A percentile compares a stretch with the other conserved stretches of the same genome.
These are phyloP conservation scores for Mollisia scopiformis DNA, from an alignment of 2,329 filamentous ascomycete species.

Conservation along the genomic window DNA sequence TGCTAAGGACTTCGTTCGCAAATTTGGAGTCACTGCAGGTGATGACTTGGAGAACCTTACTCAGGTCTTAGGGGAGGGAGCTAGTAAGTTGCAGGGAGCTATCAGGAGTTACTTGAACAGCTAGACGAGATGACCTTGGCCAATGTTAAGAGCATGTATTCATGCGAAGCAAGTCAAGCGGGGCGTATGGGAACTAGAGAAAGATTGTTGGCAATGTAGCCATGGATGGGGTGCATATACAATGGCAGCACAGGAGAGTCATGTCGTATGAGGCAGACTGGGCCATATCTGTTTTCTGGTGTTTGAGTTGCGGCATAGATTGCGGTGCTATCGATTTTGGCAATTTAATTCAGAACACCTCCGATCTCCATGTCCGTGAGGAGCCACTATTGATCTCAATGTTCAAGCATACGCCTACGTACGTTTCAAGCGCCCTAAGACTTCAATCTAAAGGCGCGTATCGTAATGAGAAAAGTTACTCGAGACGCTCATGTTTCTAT, in stretches of 20 bases:
- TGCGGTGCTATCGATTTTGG: slow-evolving; percentile 16
- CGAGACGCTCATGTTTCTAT: neutral
- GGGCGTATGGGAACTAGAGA: slow-evolving; percentile 17
- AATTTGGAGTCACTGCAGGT: slow-evolving; percentile 92
- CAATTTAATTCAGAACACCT: neutral
- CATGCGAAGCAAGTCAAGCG: neutral
- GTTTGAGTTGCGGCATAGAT: slow-evolving; percentile 26
- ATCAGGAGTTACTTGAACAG: slow-evolving; percentile 67
- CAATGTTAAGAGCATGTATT: neutral
- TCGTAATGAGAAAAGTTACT: neutral
- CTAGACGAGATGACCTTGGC: slow-evolving; percentile 38
- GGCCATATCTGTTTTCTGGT: neutral
- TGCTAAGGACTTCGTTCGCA: slow-evolving; percentile 93
- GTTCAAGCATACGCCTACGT: neutral
- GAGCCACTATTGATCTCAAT: too few species aligned
- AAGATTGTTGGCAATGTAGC: neutral
- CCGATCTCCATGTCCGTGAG: neutral
- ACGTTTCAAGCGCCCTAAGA: too few species aligned
- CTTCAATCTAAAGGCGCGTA: neutral
- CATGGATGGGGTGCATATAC: neutral
- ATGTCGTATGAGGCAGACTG: neutral
- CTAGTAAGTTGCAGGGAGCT: slow-evolving; percentile 78
- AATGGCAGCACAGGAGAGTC: neutral
- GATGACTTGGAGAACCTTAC: slow-evolving; percentile 94
- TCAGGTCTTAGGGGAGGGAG: slow-evolving; percentile 82